These are phyloP conservation scores for Podospora conica DNA, from an alignment of 495 filamentous ascomycete genomes.

Conservation along the genomic window DNA sequence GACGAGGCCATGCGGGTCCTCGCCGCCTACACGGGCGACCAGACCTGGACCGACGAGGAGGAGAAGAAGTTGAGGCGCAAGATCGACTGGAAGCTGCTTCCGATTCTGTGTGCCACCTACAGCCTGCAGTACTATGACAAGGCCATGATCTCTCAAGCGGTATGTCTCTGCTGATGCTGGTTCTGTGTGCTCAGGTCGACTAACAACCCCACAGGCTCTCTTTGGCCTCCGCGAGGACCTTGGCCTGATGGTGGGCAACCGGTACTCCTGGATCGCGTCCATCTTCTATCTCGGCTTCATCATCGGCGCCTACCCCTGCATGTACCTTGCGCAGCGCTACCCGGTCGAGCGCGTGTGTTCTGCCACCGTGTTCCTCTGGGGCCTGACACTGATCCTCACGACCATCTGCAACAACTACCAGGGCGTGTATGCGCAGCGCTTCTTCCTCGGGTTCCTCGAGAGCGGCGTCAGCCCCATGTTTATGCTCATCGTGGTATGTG, in stretches of 20 bases:
- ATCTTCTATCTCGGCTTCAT: conserved; percentile 49
- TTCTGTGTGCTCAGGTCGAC: background rate
- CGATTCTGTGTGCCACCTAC: conserved; percentile 48
- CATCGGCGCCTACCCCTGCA: conserved; percentile 40
- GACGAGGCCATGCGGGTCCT: conserved; percentile 42
- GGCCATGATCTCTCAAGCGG: conserved; percentile 35
- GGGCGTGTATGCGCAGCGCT: conserved; percentile 38
- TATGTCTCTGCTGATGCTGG: conserved; percentile 9
- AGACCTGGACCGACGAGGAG: conserved; percentile 32
- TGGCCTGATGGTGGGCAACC: conserved; percentile 30
- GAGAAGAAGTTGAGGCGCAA: conserved; percentile 35
- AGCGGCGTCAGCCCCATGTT: conserved; percentile 40
- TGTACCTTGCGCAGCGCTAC: conserved; percentile 39
- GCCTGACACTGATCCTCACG: conserved; percentile 23
- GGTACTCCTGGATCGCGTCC: conserved; percentile 30
- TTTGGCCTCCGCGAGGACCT: conserved; percentile 38
- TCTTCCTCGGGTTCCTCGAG: conserved; percentile 45
- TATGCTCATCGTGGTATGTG: conserved; percentile 36
- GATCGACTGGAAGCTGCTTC: conserved; percentile 43
- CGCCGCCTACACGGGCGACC: conserved; percentile 35
- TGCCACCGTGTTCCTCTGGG: conserved; percentile 27
- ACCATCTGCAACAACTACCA: conserved; percentile 33
- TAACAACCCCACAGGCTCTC: conserved; percentile 8
- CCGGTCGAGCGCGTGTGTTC: conserved; percentile 42
- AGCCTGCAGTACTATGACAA: conserved; percentile 38